A percentile compares a stretch with the other conserved stretches of the same genome.
These are phyloP conservation scores for Amaranthus cruentus DNA, from an alignment of 148 eudicot species.

Conservation along the genomic window DNA sequence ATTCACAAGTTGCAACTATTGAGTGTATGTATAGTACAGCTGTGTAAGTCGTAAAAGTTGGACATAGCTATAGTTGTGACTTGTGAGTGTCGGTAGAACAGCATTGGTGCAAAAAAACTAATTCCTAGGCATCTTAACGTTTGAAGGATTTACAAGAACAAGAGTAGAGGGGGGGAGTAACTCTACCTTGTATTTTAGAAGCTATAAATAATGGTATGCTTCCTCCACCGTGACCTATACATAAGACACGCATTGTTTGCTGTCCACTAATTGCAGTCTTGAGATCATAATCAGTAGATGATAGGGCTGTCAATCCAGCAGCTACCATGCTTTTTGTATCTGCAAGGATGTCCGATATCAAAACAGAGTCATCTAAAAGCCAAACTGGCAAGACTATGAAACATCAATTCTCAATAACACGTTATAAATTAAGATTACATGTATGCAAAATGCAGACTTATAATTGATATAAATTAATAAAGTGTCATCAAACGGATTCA, in stretches of 20 bases:
- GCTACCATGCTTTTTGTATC: slow-evolving; percentile 90
- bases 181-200: slow-evolving; percentile 63
- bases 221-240: slow-evolving; percentile 98
- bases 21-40: background rate
- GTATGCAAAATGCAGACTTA: background rate
- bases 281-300: slow-evolving; percentile 64
- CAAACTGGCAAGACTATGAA: background rate
- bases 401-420: background rate
- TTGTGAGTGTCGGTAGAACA: background rate
- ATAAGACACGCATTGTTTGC: slow-evolving; percentile 56
- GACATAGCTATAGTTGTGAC: background rate
- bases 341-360: slow-evolving; percentile 28
- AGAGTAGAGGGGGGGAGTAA: slow-evolving; percentile 6
- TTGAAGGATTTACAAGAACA: background rate
- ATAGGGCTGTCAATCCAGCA: slow-evolving; percentile 62
- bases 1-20: background rate
- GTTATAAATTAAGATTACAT: background rate
- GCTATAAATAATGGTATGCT: slow-evolving; percentile 84
- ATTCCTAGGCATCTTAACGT: background rate
- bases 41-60: background rate
- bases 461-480: background rate
- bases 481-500: background rate
- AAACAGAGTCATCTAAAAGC: background rate
- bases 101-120: background rate
- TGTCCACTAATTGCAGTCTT: slow-evolving; percentile 44